Evolutionary conservation across 495 filamentous ascomycete species (phyloP).

Genomic region (Peziza echinospora): DNA sequence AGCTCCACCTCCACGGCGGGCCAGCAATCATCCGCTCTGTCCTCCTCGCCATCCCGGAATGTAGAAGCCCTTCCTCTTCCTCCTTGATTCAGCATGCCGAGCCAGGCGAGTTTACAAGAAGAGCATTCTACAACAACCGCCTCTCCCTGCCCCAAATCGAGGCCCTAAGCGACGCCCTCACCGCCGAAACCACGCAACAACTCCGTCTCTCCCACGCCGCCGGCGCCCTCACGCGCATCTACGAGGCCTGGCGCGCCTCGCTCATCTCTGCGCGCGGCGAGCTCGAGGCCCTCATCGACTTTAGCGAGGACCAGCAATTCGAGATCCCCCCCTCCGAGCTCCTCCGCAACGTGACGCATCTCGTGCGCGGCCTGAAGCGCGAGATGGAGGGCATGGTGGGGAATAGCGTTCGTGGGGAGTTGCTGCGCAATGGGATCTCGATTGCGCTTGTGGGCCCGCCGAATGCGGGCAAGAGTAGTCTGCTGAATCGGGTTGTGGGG

Average conservation of each 20-base stretch:
- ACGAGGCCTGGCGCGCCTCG: conserved; percentile 62
- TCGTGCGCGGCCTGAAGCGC: conserved; percentile 36
- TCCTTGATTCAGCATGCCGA: conserved; percentile 64
- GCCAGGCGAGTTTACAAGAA: conserved; percentile 84
- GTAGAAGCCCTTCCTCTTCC: background rate
- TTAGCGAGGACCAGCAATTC: conserved; percentile 92
- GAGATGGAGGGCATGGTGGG: conserved; percentile 44
- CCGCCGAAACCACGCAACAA: conserved; percentile 85
- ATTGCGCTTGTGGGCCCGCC: conserved; percentile 75
- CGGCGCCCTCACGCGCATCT: conserved; percentile 46
- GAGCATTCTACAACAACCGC: conserved; percentile 72
- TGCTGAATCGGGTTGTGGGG: conserved; percentile 80
- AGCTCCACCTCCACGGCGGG: conserved; percentile 88
- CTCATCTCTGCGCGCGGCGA: conserved; percentile 70
- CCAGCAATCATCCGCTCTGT: conserved; percentile 71
- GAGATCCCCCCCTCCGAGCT: conserved; percentile 64
- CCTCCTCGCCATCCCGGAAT: conserved; percentile 46
- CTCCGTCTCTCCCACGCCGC: conserved; percentile 63
- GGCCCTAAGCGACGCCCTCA: conserved; percentile 62
- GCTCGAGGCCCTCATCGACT: conserved; percentile 88
- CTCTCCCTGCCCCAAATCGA: conserved; percentile 87
- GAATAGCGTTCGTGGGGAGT: conserved; percentile 64
- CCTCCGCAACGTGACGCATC: conserved; percentile 38
- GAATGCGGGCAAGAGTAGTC: conserved; percentile 85
- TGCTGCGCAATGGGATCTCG: conserved; percentile 66